Base-by-base conservation (phyloP, 305 asterid species). In the Andrographis paniculata region DNA sequence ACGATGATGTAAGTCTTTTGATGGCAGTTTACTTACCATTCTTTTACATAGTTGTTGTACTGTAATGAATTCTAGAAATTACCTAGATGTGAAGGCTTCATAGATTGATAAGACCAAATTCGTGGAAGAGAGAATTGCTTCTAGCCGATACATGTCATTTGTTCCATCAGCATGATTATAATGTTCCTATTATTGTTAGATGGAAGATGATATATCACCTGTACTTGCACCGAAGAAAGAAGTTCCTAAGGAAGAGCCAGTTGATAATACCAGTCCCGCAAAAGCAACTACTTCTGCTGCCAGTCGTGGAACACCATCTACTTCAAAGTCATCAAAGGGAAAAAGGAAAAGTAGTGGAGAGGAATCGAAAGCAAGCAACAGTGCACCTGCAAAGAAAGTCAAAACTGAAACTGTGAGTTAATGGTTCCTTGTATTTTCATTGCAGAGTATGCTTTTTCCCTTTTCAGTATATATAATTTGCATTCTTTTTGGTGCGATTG, bases 161-260 rank as follows among this genome's bases (percentile, higher is more conserved):
- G 15, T 65, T 53, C 41, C 21, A 9, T 38, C 45, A 17, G 11
- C 14, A 52, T 20, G 53, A 24, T 35, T 17, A 27, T 47, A 48
- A 23, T 48, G 50, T 38, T 56, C 42, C 59, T 56, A 49, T 31
- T 47, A 51, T 75, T 55, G 50, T 50, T 60, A 80, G 95, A 41
- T 53, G 65, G 99, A 86, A 41, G 96, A 91, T 62, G 94, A 83
- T 59, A 73, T 79, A 51, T 65, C 91, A 15, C 95, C 96, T 31
- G 93, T 83, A 46, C 65, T 82, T 21, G 87, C 94, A 61, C 89
- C 94, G 2, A 91, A 83, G 73, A 86, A 80, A 77, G 98, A 82
- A 61, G 67, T 73, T 60, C 73, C 66, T 35, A 91, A 86, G 73
- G 96, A 86, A 69, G 96, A 91, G 65, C 84, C 93, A 18, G 63